These are phyloP conservation scores for Fraxinus floribunda DNA, from an alignment of 305 asterid species.

Conservation along the genomic window DNA sequence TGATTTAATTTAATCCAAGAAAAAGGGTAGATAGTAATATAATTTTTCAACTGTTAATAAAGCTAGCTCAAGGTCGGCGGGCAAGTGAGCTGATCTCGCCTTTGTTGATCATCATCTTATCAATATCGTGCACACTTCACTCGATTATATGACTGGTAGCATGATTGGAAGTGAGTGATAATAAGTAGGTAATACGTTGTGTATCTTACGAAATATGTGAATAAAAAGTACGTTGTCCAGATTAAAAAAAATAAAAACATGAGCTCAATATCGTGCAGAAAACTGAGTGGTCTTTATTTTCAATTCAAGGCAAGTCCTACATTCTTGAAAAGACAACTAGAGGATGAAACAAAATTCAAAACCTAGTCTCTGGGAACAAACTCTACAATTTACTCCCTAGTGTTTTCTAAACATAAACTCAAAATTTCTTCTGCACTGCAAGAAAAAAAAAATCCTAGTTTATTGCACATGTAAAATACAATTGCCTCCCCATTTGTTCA, in stretches of 20 bases:
- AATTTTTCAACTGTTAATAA: too few species aligned
- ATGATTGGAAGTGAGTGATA: background rate
- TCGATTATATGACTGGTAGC: background rate
- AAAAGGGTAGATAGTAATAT: background rate
- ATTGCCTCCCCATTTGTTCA: constrained; percentile 21
- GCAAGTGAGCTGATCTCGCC: background rate
- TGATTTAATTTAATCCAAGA: background rate
- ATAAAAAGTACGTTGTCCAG: background rate
- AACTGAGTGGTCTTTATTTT: background rate
- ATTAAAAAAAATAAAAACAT: background rate
- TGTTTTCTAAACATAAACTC: constrained; percentile 6
- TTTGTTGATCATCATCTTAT: background rate
- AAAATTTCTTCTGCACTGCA: constrained; percentile 34
- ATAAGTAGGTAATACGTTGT: background rate
- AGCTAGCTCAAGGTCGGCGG: background rate
- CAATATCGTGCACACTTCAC: background rate
- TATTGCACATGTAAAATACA: constrained; percentile 40
- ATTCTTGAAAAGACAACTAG: background rate
- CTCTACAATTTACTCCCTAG: background rate
- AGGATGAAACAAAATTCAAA: background rate
- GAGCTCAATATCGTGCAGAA: background rate
- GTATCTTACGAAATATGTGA: background rate
- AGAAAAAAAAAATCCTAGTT: constrained; percentile 26
- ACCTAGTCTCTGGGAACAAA: background rate
- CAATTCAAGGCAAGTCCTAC: background rate